Conservation (phyloP, 2,329 filamentous ascomycete genomes). For the Didymella keratinophila region DNA sequence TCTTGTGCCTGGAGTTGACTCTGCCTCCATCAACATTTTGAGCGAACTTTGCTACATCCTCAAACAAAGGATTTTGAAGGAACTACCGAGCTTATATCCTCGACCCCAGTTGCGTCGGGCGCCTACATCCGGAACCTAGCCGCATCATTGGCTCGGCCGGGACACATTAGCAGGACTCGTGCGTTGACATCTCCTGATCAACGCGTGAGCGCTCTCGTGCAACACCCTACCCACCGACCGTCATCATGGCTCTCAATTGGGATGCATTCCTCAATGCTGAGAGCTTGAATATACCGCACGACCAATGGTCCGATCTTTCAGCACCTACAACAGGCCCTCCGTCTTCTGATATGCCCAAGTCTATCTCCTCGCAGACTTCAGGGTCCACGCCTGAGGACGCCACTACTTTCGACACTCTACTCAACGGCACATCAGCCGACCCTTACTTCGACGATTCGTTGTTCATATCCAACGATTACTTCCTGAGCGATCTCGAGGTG, state of each 20-base stretch:
- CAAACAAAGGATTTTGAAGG: slow-evolving; percentile 20
- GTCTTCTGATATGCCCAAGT: slow-evolving; percentile 48
- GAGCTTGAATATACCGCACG: slow-evolving; percentile 47
- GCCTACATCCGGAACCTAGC: slow-evolving; percentile 33
- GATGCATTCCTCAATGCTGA: slow-evolving; percentile 50
- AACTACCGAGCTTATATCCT: slow-evolving; percentile 38
- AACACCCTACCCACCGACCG: slow-evolving; percentile 37
- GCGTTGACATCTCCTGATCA: slow-evolving; percentile 49
- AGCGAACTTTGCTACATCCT: slow-evolving; percentile 5
- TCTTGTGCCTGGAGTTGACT: slow-evolving; percentile 8
- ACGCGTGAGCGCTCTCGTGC: slow-evolving; percentile 45
- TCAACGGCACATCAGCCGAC: slow-evolving; percentile 41
- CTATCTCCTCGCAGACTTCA: slow-evolving; percentile 43
- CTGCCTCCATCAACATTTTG: slow-evolving; percentile 2
- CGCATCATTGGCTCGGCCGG: slow-evolving; percentile 36
- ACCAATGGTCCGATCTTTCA: slow-evolving; percentile 50
- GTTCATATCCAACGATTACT: slow-evolving; percentile 51
- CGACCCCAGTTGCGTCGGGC: slow-evolving; percentile 26
- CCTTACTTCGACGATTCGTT: slow-evolving; percentile 50
- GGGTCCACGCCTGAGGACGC: slow-evolving; percentile 44
- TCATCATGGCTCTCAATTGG: slow-evolving; percentile 52
- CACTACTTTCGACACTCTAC: slow-evolving; percentile 42
- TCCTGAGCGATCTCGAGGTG: slow-evolving; percentile 51
- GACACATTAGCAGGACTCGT: slow-evolving; percentile 27
- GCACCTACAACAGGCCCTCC: slow-evolving; percentile 36